These are phyloP conservation scores for Diospyros kaki DNA, from an alignment of 148 eudicot genomes.

Conservation along the genomic window DNA sequence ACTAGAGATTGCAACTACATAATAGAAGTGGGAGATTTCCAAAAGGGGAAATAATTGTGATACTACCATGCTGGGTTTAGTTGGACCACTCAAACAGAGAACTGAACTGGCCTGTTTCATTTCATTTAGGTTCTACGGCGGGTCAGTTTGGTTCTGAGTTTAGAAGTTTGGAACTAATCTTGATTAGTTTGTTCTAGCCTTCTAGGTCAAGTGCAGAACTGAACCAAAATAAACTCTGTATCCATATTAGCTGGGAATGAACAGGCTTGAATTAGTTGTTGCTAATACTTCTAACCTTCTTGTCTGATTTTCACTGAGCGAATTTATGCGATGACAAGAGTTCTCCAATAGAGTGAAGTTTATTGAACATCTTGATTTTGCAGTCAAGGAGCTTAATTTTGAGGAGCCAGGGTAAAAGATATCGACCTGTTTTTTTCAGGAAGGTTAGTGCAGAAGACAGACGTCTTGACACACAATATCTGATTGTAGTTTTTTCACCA, in stretches of 20 bases:
- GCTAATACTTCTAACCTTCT: not conserved
- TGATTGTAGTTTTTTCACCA: not conserved
- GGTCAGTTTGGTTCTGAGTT: too few relatives aligned
- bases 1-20: too few relatives aligned
- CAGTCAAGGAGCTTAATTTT: slow-evolving; percentile 78
- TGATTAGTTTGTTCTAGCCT: too few relatives aligned
- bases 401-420: slow-evolving; percentile 49
- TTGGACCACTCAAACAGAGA: too few relatives aligned
- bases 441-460: slow-evolving; percentile 43
- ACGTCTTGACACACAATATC: not conserved
- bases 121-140: too few relatives aligned
- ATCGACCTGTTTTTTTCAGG: slow-evolving; percentile 81
- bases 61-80: too few relatives aligned
- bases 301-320: not conserved
- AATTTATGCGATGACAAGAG: not conserved
- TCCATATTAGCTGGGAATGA: not conserved
- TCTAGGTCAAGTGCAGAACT: too few relatives aligned
- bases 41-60: too few relatives aligned
- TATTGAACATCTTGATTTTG: slow-evolving; percentile 8
- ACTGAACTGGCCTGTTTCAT: too few relatives aligned
- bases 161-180: too few relatives aligned
- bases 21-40: too few relatives aligned
- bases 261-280: not conserved
- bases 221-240: too few relatives aligned
- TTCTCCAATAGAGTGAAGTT: not conserved